Evolutionary conservation across 768 basidiomycete genomes (phyloP), one percentile per base, ranked within the genome.

Genomic region (Suillus decipiens): DNA sequence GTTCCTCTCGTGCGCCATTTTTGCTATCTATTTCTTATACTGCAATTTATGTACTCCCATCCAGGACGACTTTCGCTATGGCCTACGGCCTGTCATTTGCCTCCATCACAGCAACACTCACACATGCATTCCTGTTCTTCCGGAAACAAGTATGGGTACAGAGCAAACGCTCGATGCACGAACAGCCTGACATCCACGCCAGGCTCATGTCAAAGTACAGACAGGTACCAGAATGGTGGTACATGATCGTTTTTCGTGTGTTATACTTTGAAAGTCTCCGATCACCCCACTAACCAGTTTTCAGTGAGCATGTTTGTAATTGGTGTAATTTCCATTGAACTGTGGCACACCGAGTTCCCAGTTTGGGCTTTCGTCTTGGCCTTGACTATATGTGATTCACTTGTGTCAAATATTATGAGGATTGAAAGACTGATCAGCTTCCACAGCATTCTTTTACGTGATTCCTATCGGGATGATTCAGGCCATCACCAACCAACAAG

Each of bases 61-160:
- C 55, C 31, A 73, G 74, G 34, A 77, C 85, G 33, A 89, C 90
- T 0, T 94, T 93, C 69, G 88, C 93, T 14, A 75, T 94, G 41
- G 81, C 87, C 10, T 95, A 94, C 69, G 92, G 88, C 28, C 79
- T 94, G 10, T 89, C 89, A n/a, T 94, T 95, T 67, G 92, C 92
- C 2, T 83, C 86, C 36, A 88, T 94, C 72, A 90, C 92, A 0
- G 83, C 92, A 0, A 89, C 89, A 2, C 71, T 92, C 64, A 84
- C 81, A 34, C 93, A 95, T 68, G 84, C 90, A 74, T 79, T 81
- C 72, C 78, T 93, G 42, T 92, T 84, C 76, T 90, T 87, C 82
- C 85, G 90, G 67, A 89, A 90, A 71, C 89, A 91, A 70, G 90
- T 94, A 60, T 89, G 84, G 86, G 76, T 74, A 0, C 90, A 92